Evolutionary conservation across 495 filamentous ascomycete genomes (phyloP).

Genomic region (Hyaloscypha hepaticicola): DNA sequence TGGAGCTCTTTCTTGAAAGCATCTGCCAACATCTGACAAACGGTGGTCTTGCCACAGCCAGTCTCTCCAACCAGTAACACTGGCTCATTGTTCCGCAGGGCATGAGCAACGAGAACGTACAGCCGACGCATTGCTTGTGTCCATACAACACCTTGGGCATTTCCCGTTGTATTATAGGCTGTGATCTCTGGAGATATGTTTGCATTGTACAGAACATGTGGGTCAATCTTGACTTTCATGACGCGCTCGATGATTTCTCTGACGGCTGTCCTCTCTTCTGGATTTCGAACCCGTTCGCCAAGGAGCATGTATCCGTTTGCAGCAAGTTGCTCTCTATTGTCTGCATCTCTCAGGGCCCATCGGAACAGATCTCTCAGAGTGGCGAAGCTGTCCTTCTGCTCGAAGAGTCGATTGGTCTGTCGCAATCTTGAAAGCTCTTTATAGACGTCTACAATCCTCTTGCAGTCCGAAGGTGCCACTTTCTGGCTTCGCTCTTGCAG

Average conservation of each 20-base stretch:
- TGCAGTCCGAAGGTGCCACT: conserved; percentile 88
- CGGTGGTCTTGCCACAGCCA: conserved; percentile 94
- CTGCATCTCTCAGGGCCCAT: conserved; percentile 87
- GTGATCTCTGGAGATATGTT: conserved; percentile 53
- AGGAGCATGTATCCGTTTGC: conserved; percentile 94
- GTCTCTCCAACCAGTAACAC: conserved; percentile 94
- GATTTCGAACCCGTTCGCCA: conserved; percentile 89
- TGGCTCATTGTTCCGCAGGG: conserved; percentile 88
- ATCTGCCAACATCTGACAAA: conserved; percentile 88
- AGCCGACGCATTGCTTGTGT: conserved; percentile 91
- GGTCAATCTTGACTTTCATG: conserved; percentile 81
- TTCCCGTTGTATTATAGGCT: conserved; percentile 48
- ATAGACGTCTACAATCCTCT: conserved; percentile 90
- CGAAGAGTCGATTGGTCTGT: conserved; percentile 86
- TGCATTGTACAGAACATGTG: conserved; percentile 65
- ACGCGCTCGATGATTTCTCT: conserved; percentile 89
- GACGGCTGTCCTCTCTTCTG: conserved; percentile 78
- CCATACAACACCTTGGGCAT: conserved; percentile 73
- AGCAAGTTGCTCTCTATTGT: conserved; percentile 84
- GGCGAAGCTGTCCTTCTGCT: conserved; percentile 97
- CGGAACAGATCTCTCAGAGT: conserved; percentile 95
- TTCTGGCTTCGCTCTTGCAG: conserved; percentile 79
- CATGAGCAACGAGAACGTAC: conserved; percentile 79
- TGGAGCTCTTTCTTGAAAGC: conserved; percentile 70
- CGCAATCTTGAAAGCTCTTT: conserved; percentile 83